These are phyloP conservation scores for Phytophthora quininea DNA, from an alignment of 352 stramenopile genomes.

Conservation along the genomic window DNA sequence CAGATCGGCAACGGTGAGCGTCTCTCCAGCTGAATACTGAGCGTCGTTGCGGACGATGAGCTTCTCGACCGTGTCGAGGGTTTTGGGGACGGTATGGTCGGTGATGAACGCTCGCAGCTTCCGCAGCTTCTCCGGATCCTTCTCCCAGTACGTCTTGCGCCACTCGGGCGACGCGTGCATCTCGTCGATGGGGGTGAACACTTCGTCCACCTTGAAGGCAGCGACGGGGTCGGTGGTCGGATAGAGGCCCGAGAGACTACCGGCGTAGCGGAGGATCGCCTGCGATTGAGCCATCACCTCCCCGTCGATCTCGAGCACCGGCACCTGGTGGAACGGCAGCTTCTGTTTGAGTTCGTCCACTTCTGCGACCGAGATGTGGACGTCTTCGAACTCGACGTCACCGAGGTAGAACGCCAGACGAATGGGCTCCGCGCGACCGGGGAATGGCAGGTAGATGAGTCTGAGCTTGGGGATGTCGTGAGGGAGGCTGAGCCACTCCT, in stretches of 20 bases:
- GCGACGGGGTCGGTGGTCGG: slow-evolving; percentile 39
- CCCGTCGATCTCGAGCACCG: slow-evolving; percentile 53
- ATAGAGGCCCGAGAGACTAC: slow-evolving; percentile 59
- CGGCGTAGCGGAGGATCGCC: slow-evolving; percentile 69
- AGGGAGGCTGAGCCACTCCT: slow-evolving; percentile 42
- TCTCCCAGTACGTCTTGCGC: slow-evolving; percentile 29
- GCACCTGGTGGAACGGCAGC: slow-evolving; percentile 55
- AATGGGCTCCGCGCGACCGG: slow-evolving; percentile 52
- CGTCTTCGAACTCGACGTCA: slow-evolving; percentile 60
- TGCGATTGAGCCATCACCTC: slow-evolving; percentile 57
- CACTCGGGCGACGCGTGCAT: slow-evolving; percentile 41
- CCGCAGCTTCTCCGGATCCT: slow-evolving; percentile 42
- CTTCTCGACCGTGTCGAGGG: slow-evolving; percentile 49
- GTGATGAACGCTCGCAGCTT: slow-evolving; percentile 46
- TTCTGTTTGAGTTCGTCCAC: slow-evolving; percentile 44
- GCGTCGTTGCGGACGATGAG: slow-evolving; percentile 50
- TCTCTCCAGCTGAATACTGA: slow-evolving; percentile 37
- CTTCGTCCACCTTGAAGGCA: slow-evolving; percentile 52
- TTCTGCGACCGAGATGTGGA: slow-evolving; percentile 45
- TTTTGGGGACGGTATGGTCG: slow-evolving; percentile 41
- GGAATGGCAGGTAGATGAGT: slow-evolving; percentile 62
- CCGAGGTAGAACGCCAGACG: slow-evolving; percentile 57
- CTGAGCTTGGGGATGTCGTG: slow-evolving; percentile 41
- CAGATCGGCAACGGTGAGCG: slow-evolving; percentile 58
- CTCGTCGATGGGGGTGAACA: slow-evolving; percentile 48